Conservation (phyloP, 106 monocot species). For the Dioscorea dumetorum region DNA sequence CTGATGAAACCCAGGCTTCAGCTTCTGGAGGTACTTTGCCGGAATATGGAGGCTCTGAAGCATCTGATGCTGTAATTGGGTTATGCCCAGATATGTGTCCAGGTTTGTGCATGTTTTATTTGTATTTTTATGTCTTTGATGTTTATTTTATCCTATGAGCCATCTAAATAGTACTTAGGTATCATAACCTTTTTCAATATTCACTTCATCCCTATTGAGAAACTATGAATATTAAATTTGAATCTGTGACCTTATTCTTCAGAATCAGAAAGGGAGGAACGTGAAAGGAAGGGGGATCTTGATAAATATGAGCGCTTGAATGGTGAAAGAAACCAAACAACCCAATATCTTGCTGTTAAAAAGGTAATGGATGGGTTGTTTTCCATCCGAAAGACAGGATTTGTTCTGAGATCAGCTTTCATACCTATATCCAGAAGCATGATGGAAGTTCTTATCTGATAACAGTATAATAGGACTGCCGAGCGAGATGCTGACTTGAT, state of each 20-base stretch:
- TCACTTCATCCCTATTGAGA: no score
- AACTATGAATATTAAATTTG: neutral
- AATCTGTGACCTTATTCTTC: slow-evolving; percentile 14
- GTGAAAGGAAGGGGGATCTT: slow-evolving; percentile 98
- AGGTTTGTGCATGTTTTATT: slow-evolving; percentile 33
- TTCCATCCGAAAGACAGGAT: slow-evolving; percentile 4
- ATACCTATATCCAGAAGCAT: slow-evolving; percentile 32
- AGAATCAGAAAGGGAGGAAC: slow-evolving; percentile 89
- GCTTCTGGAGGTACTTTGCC: slow-evolving; percentile 4
- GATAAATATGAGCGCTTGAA: slow-evolving; percentile 81
- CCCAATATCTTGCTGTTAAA: slow-evolving; percentile 80
- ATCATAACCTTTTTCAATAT: neutral
- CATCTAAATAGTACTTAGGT: neutral
- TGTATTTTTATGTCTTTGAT: neutral
- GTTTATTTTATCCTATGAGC: neutral
- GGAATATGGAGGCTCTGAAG: slow-evolving; percentile 33
- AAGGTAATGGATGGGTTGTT: slow-evolving; percentile 41
- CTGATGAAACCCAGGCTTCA: slow-evolving; percentile 10
- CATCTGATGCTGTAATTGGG: slow-evolving; percentile 48
- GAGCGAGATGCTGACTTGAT: slow-evolving; percentile 82
- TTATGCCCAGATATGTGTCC: slow-evolving; percentile 96
- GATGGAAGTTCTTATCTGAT: slow-evolving; percentile 60
- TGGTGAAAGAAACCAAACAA: slow-evolving; percentile 94
- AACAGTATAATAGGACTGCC: slow-evolving; percentile 89
- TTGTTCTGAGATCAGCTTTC: slow-evolving; percentile 28